These are phyloP conservation scores for Combretum micranthum DNA, from an alignment of 345 rosid genomes.

Conservation along the genomic window DNA sequence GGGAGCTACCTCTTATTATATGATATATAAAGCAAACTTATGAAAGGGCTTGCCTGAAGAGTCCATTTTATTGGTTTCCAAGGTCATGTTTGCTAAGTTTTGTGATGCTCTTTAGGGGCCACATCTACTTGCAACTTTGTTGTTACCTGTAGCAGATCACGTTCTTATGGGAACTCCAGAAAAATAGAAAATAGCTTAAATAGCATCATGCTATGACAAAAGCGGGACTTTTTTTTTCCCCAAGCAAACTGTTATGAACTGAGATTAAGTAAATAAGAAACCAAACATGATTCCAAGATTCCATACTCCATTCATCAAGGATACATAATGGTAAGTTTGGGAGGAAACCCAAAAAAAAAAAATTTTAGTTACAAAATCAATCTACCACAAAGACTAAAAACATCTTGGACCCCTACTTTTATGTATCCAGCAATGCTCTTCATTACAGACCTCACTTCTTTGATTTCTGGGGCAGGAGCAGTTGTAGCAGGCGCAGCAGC, in stretches of 20 bases:
- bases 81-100: no score
- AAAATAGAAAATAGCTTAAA: no score
- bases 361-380: conserved; percentile 18
- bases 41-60: no score
- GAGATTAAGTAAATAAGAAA: conserved; percentile 1
- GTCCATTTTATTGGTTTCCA: no score
- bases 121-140: no score
- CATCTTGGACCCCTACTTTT: conserved; percentile 3
- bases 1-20: no score
- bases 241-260: background rate
- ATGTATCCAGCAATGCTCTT: conserved; percentile 3
- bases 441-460: conserved; percentile 34
- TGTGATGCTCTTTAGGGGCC: no score
- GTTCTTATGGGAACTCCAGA: no score
- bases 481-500: conserved; percentile 21
- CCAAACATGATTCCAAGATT: background rate
- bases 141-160: no score
- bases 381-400: conserved; percentile 12
- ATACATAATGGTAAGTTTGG: conserved; percentile 10
- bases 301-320: conserved; percentile 7
- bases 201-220: no score
- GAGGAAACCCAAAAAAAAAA: conserved; percentile 13
- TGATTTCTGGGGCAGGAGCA: conserved; percentile 41
- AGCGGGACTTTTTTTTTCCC: no score
- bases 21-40: no score